Base-by-base conservation (phyloP, 805 yeast genomes). In the Metschnikowia koreensis region DNA sequence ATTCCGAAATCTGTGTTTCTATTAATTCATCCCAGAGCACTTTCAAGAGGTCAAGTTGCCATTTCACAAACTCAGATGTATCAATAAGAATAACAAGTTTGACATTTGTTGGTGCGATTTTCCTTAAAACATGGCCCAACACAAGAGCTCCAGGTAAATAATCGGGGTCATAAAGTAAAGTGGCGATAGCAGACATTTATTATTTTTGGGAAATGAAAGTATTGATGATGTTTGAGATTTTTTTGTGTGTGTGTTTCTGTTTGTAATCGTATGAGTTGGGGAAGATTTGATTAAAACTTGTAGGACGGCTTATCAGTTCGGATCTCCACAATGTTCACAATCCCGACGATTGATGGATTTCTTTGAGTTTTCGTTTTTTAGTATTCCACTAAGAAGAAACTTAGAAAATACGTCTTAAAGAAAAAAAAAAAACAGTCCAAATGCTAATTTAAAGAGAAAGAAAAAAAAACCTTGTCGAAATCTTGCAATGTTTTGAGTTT, bases 71-170 rank as follows among this genome's bases (percentile, higher is more conserved):
- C 15, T 56, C 50, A 49, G 54, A 51, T 45, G 59, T 62, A 47
- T 72, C 76, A 36, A 74, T 64, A 33, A 75, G 58, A 3, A 75
- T 53, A n/a, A 70, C 76, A 36, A 67, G 58, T 38, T 51, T 53
- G 22, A 62, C 52, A 29, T 53, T 41, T 6, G 26, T 33, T 15
- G 27, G 52, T 10, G 37, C 39, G 15, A 63, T 29, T 41, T 47
- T 54, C 31, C 60, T 58, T 51, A 66, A 46, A 13, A 68, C 60
- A 27, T 60, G 60, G 28, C 81, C 86, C 38, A 83, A 62, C 1
- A 81, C 79, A 33, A 82, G 66, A 0, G 83, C 80, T 16, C 88
- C 87, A 1, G 86, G 83, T 27, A 83, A 63, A 62, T 83, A 83
- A 37, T 73, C 72, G 15, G 76, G 65, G 27, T 79, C 71, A 62